Conservation (phyloP, 176 grass and related monocot species). For the Bromus sterilis region DNA sequence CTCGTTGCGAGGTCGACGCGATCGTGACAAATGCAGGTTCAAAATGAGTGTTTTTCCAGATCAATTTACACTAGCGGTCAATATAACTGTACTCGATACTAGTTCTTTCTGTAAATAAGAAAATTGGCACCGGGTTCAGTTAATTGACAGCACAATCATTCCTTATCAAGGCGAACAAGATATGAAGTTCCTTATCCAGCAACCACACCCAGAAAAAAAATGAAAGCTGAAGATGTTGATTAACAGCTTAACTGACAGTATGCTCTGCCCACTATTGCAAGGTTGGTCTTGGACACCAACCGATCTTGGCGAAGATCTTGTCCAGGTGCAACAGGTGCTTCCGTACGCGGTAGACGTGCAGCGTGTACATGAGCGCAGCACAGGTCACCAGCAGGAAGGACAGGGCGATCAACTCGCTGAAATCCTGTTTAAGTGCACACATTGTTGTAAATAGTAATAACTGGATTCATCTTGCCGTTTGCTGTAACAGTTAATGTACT, state of each 20-base stretch:
- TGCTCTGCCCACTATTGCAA: neutral
- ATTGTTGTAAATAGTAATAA: neutral
- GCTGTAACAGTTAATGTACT: neutral
- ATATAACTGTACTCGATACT: no score
- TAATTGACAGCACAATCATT: neutral
- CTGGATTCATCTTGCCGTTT: neutral
- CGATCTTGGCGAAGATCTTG: slow-evolving; percentile 53
- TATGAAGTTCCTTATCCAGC: neutral
- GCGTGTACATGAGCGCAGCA: slow-evolving; percentile 57
- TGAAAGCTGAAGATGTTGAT: neutral
- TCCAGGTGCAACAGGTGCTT: slow-evolving; percentile 92
- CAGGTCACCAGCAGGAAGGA: slow-evolving; percentile 86
- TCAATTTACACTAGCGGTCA: no score
- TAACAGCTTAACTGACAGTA: neutral
- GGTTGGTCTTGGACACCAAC: neutral
- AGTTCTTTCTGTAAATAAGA: no score
- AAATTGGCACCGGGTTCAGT: neutral
- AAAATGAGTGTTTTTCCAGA: no score
- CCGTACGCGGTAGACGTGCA: slow-evolving; percentile 57
- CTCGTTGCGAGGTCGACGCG: no score
- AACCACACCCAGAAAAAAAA: neutral
- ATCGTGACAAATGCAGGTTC: no score
- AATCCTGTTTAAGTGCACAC: slow-evolving; percentile 42
- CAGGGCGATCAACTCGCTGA: slow-evolving; percentile 56
- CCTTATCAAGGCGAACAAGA: neutral